Conservation (phyloP, 176 grass and related monocot genomes). For the Typha latifolia region DNA sequence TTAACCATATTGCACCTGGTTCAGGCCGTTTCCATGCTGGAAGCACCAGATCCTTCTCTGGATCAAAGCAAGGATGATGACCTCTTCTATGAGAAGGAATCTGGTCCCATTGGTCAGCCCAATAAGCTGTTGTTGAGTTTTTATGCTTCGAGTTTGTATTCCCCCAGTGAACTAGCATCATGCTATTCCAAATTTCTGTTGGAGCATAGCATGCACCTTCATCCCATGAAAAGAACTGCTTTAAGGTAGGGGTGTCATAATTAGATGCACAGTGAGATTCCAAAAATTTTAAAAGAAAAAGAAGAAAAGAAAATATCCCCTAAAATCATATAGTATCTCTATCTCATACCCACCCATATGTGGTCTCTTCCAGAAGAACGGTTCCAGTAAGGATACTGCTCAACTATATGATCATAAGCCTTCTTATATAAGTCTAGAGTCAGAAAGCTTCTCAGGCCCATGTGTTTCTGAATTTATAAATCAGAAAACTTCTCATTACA, state of each 20-base stretch:
- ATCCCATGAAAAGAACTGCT: slow-evolving; percentile 96
- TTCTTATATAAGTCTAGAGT: slow-evolving; percentile 73
- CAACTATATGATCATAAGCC: slow-evolving; percentile 81
- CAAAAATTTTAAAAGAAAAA: too few relatives aligned
- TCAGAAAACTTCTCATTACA: neutral
- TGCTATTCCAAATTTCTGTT: slow-evolving; percentile 91
- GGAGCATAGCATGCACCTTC: slow-evolving; percentile 99
- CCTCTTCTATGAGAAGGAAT: slow-evolving; percentile 81
- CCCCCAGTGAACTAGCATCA: slow-evolving; percentile 97
- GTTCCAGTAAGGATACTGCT: slow-evolving; percentile 87
- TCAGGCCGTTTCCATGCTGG: slow-evolving; percentile 88
- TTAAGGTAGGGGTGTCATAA: slow-evolving; percentile 20
- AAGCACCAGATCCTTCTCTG: slow-evolving; percentile 78
- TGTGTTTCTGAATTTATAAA: slow-evolving; percentile 31
- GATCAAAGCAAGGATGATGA: slow-evolving; percentile 81
- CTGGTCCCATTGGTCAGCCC: slow-evolving; percentile 73
- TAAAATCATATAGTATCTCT: slow-evolving; percentile 19
- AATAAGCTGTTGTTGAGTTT: slow-evolving; percentile 88
- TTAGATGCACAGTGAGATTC: slow-evolving; percentile 4
- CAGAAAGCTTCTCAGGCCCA: slow-evolving; percentile 51
- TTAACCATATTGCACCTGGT: slow-evolving; percentile 78
- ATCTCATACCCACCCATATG: slow-evolving; percentile 73
- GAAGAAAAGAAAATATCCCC: slow-evolving; percentile 6
- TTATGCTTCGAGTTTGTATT: slow-evolving; percentile 90
- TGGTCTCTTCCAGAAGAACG: slow-evolving; percentile 81